Conservation (phyloP, 768 basidiomycete genomes). For the Lentinula sp. region DNA sequence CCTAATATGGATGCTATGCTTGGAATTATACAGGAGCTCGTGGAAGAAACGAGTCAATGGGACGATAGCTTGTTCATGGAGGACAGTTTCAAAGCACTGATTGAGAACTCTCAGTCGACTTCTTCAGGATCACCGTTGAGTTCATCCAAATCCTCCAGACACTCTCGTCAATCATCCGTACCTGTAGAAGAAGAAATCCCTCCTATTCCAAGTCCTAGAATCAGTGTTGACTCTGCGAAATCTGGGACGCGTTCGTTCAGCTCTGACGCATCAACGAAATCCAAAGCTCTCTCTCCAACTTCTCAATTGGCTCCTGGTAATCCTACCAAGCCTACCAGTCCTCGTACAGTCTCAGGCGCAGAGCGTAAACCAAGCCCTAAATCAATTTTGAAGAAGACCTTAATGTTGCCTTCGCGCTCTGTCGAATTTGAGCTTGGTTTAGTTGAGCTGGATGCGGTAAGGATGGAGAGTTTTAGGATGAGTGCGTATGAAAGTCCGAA, state of each 20-base stretch:
- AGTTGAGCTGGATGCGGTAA: conserved; percentile 1
- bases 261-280: not conserved
- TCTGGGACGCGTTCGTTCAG: not conserved
- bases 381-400: not conserved
- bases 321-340: not conserved
- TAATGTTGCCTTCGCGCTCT: not conserved
- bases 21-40: conserved; percentile 40
- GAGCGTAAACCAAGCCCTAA: not conserved
- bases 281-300: not conserved
- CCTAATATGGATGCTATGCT: conserved; percentile 25
- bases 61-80: conserved; percentile 42
- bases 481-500: not conserved
- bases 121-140: not conserved
- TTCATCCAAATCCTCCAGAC: not conserved
- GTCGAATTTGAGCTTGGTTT: conserved; percentile 7
- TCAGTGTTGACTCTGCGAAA: not conserved
- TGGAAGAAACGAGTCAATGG: conserved; percentile 45
- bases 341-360: not conserved
- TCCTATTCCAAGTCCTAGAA: not conserved
- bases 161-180: not conserved
- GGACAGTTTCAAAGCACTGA: conserved; percentile 38
- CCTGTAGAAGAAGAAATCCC: not conserved
- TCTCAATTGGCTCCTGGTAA: not conserved
- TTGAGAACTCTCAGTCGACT: conserved; percentile 16
- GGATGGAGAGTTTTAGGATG: conserved; percentile 4